Base-by-base conservation (phyloP, 2,329 filamentous ascomycete species). In the Madurella mycetomatis region DNA sequence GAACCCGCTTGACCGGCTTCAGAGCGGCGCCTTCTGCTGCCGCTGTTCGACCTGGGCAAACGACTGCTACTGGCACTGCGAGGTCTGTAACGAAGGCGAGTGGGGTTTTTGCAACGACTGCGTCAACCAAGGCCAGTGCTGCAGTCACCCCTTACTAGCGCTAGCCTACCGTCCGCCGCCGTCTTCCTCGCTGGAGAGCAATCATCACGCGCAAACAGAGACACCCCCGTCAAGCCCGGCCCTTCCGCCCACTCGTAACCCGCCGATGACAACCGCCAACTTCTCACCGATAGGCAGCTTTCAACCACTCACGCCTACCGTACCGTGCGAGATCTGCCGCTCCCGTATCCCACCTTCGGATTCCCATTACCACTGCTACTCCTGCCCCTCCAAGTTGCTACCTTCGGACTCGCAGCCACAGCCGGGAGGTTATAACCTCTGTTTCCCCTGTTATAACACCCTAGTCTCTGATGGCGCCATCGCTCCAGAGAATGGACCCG, bases 41-140 rank as follows among this genome's bases (percentile, higher is more conserved):
- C 80, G 81, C 46, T 96, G 92, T 67, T 75, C 80, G 16, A 76
- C 80, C 0, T 88, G 84, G 75, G 81, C 90, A 0, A 92, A 95
- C 64, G 81, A 86, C 49, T 94, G 90, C 70, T 95, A 89, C 70
- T 97, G 92, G 92, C 85, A 88, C 58, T 97, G 92, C 69, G 83
- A 87, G 55, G 69, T 79, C 25, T 97, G 92, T 72, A 96, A 96
- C 64, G 85, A 94, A 58, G 92, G 90, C 5, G 92, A 95, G 66
- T 97, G 92, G 92, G 92, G 92, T 0, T 96, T 90, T 67, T 97
- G 92, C 72, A 90, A 92, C 63, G 74, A 79, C 56, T 97, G 92
- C 61, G 90, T 96, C 31, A 92, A 92, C 55, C 84, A 86, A 68
- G 91, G 90, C 15, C 79, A 80, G 56, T 87, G 85, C 56, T 97